Conservation (phyloP, 345 rosid species). For the Cochlearia excelsa region DNA sequence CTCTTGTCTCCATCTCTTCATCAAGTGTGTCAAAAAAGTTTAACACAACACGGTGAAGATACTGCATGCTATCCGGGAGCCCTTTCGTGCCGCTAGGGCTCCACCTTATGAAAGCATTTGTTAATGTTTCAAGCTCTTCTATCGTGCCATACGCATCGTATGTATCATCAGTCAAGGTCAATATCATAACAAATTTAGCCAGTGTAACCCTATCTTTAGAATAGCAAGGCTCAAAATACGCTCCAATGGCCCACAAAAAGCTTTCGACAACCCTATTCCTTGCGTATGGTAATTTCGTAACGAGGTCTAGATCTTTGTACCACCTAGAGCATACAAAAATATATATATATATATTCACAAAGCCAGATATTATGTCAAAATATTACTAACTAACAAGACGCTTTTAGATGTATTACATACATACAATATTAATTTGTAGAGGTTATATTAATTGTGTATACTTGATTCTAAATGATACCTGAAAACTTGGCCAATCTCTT, state of each 20-base stretch:
- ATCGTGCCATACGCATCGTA: conserved; percentile 25
- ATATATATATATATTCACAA: too few species aligned
- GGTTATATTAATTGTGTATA: too few species aligned
- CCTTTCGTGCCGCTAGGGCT: conserved; percentile 15
- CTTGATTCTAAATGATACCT: neutral
- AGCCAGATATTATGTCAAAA: too few species aligned
- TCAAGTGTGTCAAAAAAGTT: conserved; percentile 22
- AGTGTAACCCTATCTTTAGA: conserved; percentile 17
- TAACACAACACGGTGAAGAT: neutral
- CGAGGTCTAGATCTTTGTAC: conserved; percentile 12
- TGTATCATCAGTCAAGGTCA: conserved; percentile 24
- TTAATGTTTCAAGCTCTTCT: conserved; percentile 27
- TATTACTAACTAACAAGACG: too few species aligned
- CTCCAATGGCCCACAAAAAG: conserved; percentile 29
- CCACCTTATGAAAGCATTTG: conserved; percentile 34
- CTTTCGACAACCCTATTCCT: conserved; percentile 13
- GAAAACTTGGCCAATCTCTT: conserved; percentile 13
- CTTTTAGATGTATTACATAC: too few species aligned
- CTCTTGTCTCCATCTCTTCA: conserved; percentile 18
- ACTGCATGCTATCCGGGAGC: conserved; percentile 31
- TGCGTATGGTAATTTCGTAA: conserved; percentile 18
- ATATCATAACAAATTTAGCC: conserved; percentile 3
- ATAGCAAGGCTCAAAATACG: conserved; percentile 30
- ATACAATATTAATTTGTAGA: too few species aligned
- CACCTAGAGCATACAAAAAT: conserved; percentile 17